phyloP scores from a whole-genome alignment of 768 basidiomycete genomes.

The Auricularia sp. region DNA sequence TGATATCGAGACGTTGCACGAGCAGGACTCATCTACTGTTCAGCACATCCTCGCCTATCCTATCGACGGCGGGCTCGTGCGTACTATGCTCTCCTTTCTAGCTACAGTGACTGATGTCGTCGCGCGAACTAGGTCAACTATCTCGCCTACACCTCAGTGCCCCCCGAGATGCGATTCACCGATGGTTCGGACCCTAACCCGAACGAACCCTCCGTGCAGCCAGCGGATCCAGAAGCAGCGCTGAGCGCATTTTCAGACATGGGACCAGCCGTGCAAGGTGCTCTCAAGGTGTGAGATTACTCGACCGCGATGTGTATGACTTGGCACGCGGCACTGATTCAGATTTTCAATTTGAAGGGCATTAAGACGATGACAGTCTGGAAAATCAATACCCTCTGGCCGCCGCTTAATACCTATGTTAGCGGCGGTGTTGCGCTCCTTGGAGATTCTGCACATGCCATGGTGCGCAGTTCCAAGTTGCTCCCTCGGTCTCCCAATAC shows the following conservation, averaged over 20 bases:
- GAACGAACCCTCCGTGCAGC: neutral
- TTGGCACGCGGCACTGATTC: too few species aligned
- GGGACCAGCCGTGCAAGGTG: neutral
- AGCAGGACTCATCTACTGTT: neutral
- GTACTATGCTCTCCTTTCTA: too few species aligned
- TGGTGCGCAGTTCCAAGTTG: neutral
- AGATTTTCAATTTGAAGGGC: neutral
- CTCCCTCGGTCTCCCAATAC: neutral
- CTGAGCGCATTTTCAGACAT: neutral
- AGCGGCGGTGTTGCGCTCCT: neutral
- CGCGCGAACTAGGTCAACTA: neutral
- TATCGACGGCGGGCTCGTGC: neutral
- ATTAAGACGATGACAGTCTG: neutral
- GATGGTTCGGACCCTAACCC: neutral
- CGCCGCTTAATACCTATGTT: neutral
- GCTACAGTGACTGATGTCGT: neutral
- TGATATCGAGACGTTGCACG: too few species aligned
- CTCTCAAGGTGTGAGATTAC: neutral
- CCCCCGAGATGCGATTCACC: neutral
- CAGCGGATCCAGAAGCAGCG: neutral
- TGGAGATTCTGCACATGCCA: neutral
- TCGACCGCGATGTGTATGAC: neutral
- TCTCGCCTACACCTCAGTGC: neutral
- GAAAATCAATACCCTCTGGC: neutral
- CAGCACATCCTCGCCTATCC: neutral